phyloP scores from a whole-genome alignment of 192 early-diverging fungal genomes.

The Chytriomyces confervae region DNA sequence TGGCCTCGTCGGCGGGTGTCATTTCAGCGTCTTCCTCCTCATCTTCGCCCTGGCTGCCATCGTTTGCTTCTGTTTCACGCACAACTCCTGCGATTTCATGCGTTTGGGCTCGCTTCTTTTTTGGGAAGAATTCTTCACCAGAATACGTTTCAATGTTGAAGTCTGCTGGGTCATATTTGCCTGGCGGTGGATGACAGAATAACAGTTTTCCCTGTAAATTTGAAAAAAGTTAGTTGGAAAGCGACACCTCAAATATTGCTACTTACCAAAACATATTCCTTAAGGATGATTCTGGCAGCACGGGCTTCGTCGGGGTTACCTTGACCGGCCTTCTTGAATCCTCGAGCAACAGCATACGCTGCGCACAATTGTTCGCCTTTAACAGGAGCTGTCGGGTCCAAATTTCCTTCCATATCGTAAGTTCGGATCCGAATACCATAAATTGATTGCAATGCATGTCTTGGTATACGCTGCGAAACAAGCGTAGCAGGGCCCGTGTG shows the following conservation, averaged over 20 bases:
- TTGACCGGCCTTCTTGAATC: conserved; percentile 87
- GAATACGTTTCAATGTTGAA: conserved; percentile 90
- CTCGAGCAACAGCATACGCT: conserved; percentile 92
- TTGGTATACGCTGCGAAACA: conserved; percentile 83
- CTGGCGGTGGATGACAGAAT: conserved; percentile 84
- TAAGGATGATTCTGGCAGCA: conserved; percentile 94
- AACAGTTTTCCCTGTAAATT: conserved; percentile 81
- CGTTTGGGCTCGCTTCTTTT: conserved; percentile 37
- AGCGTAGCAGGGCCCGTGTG: conserved; percentile 85
- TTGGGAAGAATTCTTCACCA: conserved; percentile 58
- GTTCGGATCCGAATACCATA: conserved; percentile 92
- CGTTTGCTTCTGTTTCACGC: conserved; percentile 34
- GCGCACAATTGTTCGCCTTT: conserved; percentile 89
- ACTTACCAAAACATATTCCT: conserved; percentile 89
- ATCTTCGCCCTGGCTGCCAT: conserved; percentile 36
- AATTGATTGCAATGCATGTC: conserved; percentile 82
- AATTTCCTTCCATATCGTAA: conserved; percentile 64
- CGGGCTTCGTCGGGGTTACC: conserved; percentile 98
- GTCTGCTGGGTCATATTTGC: conserved; percentile 56
- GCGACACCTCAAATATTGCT: conserved; percentile 36
- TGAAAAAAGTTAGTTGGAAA: not conserved
- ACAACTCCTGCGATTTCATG: conserved; percentile 50
- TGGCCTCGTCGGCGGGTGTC: conserved; percentile 33
- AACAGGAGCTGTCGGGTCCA: conserved; percentile 54
- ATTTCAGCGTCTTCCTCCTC: conserved; percentile 21